Evolutionary conservation across 2,329 filamentous ascomycete species (phyloP).

Genomic region (Fusarium nisikadoi): DNA sequence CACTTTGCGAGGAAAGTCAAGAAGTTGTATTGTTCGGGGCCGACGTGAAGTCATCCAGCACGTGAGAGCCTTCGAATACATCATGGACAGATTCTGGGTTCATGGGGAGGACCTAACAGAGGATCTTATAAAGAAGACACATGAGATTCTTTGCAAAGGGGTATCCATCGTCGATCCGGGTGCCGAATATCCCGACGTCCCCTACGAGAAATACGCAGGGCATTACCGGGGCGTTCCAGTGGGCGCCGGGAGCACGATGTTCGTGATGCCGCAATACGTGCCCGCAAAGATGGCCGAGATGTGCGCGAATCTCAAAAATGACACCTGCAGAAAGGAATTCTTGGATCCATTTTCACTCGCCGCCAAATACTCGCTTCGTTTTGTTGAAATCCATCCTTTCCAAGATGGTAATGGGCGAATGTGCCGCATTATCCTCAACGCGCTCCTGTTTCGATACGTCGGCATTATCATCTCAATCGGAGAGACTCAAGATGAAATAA

Average conservation of each 20-base stretch:
- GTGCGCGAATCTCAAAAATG: conserved; percentile 33
- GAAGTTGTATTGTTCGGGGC: conserved; percentile 16
- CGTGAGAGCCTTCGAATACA: conserved; percentile 32
- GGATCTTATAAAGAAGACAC: conserved; percentile 33
- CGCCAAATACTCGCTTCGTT: conserved; percentile 43
- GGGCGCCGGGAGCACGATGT: conserved; percentile 43
- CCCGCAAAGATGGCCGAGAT: conserved; percentile 44
- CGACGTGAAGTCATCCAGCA: conserved; percentile 40
- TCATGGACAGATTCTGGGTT: conserved; percentile 21
- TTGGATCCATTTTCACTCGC: conserved; percentile 48
- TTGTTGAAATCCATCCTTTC: conserved; percentile 54
- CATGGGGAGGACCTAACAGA: conserved; percentile 20
- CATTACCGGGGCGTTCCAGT: conserved; percentile 40
- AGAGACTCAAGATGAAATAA: conserved; percentile 27
- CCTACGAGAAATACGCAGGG: conserved; percentile 39
- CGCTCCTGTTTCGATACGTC: conserved; percentile 47
- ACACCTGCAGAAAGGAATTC: conserved; percentile 28
- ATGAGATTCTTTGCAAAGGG: conserved; percentile 26
- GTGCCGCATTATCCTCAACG: conserved; percentile 52
- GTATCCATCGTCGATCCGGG: conserved; percentile 10
- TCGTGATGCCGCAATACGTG: conserved; percentile 40
- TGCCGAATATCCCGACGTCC: background rate
- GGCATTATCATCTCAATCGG: conserved; percentile 39
- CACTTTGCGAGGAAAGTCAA: background rate
- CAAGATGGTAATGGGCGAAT: conserved; percentile 53